phyloP scores from a whole-genome alignment of 768 basidiomycete genomes.

The Inosperma sp. region DNA sequence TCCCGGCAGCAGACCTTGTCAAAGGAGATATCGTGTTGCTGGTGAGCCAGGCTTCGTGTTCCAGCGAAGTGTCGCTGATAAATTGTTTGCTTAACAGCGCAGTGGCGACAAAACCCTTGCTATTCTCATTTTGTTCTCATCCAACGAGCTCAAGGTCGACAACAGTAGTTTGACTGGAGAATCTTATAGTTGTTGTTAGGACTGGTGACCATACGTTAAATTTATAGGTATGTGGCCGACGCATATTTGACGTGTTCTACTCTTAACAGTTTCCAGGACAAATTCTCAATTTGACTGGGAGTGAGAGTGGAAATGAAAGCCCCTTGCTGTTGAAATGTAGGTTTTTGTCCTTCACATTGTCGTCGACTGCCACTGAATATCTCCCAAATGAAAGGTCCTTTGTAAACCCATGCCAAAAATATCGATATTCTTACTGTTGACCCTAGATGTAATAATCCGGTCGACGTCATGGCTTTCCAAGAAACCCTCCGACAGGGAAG shows the following conservation, averaged over 20 bases:
- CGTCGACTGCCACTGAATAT: too few relatives aligned
- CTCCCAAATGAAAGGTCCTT: too few relatives aligned
- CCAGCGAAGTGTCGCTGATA: too few relatives aligned
- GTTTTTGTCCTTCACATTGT: too few relatives aligned
- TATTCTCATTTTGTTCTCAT: conserved; percentile 54
- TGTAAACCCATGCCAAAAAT: too few relatives aligned
- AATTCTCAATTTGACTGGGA: conserved; percentile 62
- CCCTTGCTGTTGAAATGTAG: conserved; percentile 67
- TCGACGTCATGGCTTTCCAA: too few relatives aligned
- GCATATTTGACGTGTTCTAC: too few relatives aligned
- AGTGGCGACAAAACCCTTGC: conserved; percentile 70
- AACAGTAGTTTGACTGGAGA: conserved; percentile 70
- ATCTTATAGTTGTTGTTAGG: conserved; percentile 57
- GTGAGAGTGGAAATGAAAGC: conserved; percentile 59
- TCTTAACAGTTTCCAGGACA: too few relatives aligned
- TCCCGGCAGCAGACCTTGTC: conserved; percentile 59
- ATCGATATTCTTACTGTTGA: too few relatives aligned
- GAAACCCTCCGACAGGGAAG: too few relatives aligned
- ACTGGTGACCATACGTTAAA: conserved; percentile 66
- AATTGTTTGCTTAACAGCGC: conserved; percentile 36
- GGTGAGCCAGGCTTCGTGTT: conserved; percentile 33
- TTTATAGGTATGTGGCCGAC: too few relatives aligned
- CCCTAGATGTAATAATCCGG: too few relatives aligned
- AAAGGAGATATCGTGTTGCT: conserved; percentile 64
- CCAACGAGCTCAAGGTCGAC: conserved; percentile 64